Conservation (phyloP, 371 early-diverging fungal species). For the Syncephalastrum monosporum region DNA sequence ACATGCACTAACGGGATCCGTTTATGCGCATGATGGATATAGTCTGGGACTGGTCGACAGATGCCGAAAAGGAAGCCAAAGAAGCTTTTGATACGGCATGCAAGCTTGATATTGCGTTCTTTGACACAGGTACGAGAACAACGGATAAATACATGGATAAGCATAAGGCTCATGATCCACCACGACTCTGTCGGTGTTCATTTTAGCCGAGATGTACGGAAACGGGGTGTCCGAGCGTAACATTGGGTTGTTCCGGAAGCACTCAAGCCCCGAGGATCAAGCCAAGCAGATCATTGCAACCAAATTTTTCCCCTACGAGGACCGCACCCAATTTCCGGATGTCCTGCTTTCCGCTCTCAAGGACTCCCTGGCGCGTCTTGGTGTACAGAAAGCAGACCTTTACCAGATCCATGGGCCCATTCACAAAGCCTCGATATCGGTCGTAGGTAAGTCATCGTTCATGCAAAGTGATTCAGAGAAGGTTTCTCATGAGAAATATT, state of each 20-base stretch:
- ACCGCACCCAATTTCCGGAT: slow-evolving; percentile 39
- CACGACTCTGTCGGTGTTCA: background rate
- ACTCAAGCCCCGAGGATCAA: slow-evolving; percentile 21
- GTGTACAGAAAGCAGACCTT: slow-evolving; percentile 59
- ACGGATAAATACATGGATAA: too few species aligned
- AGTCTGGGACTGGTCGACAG: slow-evolving; percentile 42
- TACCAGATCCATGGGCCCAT: slow-evolving; percentile 77
- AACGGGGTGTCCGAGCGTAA: slow-evolving; percentile 55
- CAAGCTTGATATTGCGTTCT: slow-evolving; percentile 34
- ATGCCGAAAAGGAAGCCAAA: slow-evolving; percentile 35
- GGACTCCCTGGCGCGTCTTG: slow-evolving; percentile 55
- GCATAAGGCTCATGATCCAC: slow-evolving; percentile 5
- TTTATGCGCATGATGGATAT: background rate
- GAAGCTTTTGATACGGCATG: slow-evolving; percentile 37
- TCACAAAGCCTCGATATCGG: slow-evolving; percentile 46
- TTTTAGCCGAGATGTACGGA: slow-evolving; percentile 55
- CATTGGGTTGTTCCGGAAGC: slow-evolving; percentile 33
- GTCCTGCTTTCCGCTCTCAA: slow-evolving; percentile 46
- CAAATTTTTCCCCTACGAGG: slow-evolving; percentile 46
- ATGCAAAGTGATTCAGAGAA: too few species aligned
- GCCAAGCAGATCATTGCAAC: slow-evolving; percentile 47
- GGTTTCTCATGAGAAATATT: background rate
- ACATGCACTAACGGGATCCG: too few species aligned
- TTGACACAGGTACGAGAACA: slow-evolving; percentile 31
- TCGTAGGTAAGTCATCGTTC: slow-evolving; percentile 37